Evolutionary conservation across 331 rosid genomes (phyloP).

Genomic region (Ulmus americana): DNA sequence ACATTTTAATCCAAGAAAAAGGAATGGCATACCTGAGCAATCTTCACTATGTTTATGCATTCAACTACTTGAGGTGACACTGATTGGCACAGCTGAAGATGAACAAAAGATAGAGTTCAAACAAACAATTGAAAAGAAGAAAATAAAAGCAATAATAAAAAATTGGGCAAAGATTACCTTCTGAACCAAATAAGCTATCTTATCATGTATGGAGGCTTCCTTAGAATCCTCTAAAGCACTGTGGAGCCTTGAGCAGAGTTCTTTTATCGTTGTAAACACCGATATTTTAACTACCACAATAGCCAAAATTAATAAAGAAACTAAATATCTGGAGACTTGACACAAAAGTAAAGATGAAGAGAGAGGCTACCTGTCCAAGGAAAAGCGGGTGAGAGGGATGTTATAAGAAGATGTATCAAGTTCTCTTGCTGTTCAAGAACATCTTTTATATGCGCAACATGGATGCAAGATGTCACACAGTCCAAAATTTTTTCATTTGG

Average conservation of each 20-base stretch:
- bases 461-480: slow-evolving; percentile 79
- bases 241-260: slow-evolving; percentile 62
- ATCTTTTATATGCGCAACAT: slow-evolving; percentile 59
- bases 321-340: slow-evolving; percentile 8
- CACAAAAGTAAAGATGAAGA: slow-evolving; percentile 14
- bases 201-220: slow-evolving; percentile 33
- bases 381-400: slow-evolving; percentile 53
- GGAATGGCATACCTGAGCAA: slow-evolving; percentile 66
- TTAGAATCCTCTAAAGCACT: slow-evolving; percentile 36
- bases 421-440: slow-evolving; percentile 62
- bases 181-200: slow-evolving; percentile 40
- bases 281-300: slow-evolving; percentile 68
- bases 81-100: slow-evolving; percentile 54
- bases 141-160: background rate
- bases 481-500: slow-evolving; percentile 67
- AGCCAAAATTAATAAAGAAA: slow-evolving; percentile 17
- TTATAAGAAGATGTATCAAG: slow-evolving; percentile 42
- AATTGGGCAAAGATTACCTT: slow-evolving; percentile 50
- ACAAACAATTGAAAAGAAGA: slow-evolving; percentile 2
- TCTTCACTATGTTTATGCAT: slow-evolving; percentile 70
- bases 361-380: slow-evolving; percentile 77
- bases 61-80: slow-evolving; percentile 55
- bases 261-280: slow-evolving; percentile 52
- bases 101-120: background rate
- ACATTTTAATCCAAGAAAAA: slow-evolving; percentile 11